Evolutionary conservation across 768 basidiomycete species (phyloP).

Genomic region (Lactarius akahatsu): DNA sequence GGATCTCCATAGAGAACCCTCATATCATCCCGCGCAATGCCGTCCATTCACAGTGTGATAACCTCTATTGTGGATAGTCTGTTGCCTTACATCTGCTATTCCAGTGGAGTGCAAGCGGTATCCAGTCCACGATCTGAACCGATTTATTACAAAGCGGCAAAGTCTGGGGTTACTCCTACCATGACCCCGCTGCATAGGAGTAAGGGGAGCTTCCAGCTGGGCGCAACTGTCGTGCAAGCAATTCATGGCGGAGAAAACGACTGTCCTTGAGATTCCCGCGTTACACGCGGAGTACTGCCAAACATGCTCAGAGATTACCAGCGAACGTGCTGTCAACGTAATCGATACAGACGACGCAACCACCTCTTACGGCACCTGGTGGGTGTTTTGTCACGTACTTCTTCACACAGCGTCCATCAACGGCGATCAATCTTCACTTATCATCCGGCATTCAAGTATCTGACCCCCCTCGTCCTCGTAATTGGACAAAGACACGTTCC

Average conservation of each 20-base stretch:
- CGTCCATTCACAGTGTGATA: constrained; percentile 24
- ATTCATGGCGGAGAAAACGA: neutral
- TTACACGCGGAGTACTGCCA: neutral
- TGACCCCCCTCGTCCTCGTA: neutral
- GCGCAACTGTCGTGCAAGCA: neutral
- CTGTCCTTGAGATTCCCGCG: neutral
- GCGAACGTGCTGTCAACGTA: neutral
- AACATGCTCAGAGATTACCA: neutral
- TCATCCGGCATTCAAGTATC: neutral
- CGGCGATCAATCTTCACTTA: neutral
- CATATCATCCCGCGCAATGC: constrained; percentile 20
- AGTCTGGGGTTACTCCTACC: neutral
- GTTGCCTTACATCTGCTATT: constrained; percentile 26
- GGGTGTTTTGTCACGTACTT: neutral
- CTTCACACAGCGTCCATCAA: neutral
- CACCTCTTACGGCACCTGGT: neutral
- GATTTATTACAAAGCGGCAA: neutral
- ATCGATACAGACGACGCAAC: neutral
- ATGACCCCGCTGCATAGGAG: neutral
- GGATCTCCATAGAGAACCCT: constrained; percentile 1
- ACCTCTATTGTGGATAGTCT: neutral
- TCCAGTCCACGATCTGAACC: neutral
- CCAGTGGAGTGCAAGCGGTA: constrained; percentile 17
- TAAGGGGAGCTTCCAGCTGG: neutral
- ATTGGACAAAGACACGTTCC: neutral